These are phyloP conservation scores for Fraxinus anomala DNA, from an alignment of 257 asterid species.

Conservation along the genomic window DNA sequence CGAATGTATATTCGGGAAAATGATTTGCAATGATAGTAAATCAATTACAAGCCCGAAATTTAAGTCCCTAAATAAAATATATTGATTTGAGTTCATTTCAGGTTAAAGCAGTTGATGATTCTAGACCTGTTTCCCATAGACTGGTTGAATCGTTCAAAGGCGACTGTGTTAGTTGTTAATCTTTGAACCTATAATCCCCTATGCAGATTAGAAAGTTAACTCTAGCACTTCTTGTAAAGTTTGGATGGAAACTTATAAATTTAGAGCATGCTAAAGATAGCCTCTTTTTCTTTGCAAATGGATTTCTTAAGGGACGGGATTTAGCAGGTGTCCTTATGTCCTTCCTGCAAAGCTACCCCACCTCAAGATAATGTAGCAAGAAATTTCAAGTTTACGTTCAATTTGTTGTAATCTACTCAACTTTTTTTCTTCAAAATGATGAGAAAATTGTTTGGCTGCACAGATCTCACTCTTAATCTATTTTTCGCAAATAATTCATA, in stretches of 20 bases:
- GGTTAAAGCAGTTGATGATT: constrained; percentile 72
- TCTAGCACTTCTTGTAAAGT: too few relatives aligned
- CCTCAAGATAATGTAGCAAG: too few relatives aligned
- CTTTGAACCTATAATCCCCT: not conserved
- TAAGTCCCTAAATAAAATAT: not conserved
- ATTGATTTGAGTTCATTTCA: constrained; percentile 33
- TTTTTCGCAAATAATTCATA: too few relatives aligned
- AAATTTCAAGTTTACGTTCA: too few relatives aligned
- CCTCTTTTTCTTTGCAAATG: constrained; percentile 24
- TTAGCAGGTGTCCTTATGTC: constrained; percentile 61
- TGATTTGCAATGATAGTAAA: not conserved
- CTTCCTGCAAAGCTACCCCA: constrained; percentile 52
- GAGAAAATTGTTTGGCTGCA: too few relatives aligned
- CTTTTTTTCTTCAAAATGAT: too few relatives aligned
- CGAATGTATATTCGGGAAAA: not conserved
- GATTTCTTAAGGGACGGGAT: constrained; percentile 54
- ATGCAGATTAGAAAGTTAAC: constrained; percentile 69
- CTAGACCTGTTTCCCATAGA: constrained; percentile 65
- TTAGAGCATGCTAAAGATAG: not conserved
- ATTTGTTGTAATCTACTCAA: too few relatives aligned
- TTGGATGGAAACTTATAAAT: not conserved
- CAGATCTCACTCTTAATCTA: too few relatives aligned
- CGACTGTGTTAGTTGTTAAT: not conserved
- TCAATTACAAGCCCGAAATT: too few relatives aligned
- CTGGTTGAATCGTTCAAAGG: constrained; percentile 44